Conservation (phyloP, 2,329 filamentous ascomycete genomes). For the Zelopaecilomyces penicillatus region DNA sequence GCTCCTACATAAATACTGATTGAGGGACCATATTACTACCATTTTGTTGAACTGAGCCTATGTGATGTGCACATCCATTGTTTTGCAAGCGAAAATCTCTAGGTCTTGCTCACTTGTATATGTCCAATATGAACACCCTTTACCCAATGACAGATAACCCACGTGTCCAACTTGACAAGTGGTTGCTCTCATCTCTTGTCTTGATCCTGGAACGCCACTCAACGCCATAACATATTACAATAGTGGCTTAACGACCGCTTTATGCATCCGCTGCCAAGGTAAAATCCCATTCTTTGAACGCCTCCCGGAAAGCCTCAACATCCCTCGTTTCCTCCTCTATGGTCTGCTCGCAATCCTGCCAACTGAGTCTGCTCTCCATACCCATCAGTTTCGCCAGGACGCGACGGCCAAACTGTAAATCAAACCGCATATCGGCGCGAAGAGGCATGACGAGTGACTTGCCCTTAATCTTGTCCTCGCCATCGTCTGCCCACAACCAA, state of each 20-base stretch:
- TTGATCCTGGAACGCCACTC: too few species aligned
- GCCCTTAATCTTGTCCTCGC: slow-evolving; percentile 48
- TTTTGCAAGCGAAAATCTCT: too few species aligned
- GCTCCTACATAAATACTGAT: slow-evolving; percentile 6
- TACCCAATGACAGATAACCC: too few species aligned
- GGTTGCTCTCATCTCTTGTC: too few species aligned
- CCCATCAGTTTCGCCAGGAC: slow-evolving; percentile 83
- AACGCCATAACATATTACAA: too few species aligned
- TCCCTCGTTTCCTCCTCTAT: slow-evolving; percentile 72
- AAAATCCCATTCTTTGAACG: slow-evolving; percentile 85
- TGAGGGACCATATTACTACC: background rate
- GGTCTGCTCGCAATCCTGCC: slow-evolving; percentile 76
- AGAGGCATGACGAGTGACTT: slow-evolving; percentile 65
- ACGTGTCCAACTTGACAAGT: too few species aligned
- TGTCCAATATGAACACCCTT: too few species aligned
- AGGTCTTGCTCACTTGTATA: too few species aligned
- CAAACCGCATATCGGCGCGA: slow-evolving; percentile 65
- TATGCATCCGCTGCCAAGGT: slow-evolving; percentile 31
- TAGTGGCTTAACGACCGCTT: too few species aligned
- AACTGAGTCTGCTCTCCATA: slow-evolving; percentile 69
- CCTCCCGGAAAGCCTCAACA: slow-evolving; percentile 67
- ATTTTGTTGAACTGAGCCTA: background rate
- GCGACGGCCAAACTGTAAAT: slow-evolving; percentile 79
- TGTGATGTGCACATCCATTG: background rate
- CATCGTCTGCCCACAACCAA: slow-evolving; percentile 64